Base-by-base conservation (phyloP, 225 moss, liverwort and hornwort genomes). In the Bryum argenteum region DNA sequence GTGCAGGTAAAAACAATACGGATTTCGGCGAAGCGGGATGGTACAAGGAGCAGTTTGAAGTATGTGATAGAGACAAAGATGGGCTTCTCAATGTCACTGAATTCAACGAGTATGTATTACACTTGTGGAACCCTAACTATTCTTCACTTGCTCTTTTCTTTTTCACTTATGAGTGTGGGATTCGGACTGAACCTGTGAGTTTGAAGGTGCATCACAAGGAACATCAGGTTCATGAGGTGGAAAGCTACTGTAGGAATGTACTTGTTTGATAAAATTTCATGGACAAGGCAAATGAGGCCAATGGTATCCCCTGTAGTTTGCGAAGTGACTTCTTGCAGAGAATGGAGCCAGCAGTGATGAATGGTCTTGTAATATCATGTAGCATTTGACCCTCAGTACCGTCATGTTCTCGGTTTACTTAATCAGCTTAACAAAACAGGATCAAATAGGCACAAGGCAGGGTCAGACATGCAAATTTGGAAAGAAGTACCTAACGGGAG, bases 21-120 rank as follows among this genome's bases (percentile, higher is more conserved):
- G 88, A 90, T 8, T 67, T 79, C 15, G 90, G 89, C 17, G 87
- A 82, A 76, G 87, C 87, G 65, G 88, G 83, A 74, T 93, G 90
- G 93, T 89, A 87, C 58, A 84, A 73, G 65, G 89, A 90, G 78
- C 93, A 93, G 52, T 90, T 90, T 70, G 73, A 80, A 41, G 77
- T 83, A 68, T 88, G 88, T 51, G 90, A 93, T 78, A 80, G 67
- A 65, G 85, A 90, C 63, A 72, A 83, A n/a, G 76, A 89, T 78
- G 85, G 80, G 11, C 70, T 81, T 45, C 85, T 93, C 74, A 93
- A 93, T 59, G 55, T 75, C 45, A 83, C 81, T 6, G 93, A 93
- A 66, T 87, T 89, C 61, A 88, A 89, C 48, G 87, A 87, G 78
- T 85, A 82, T 62, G 73, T 39, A 56, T 66, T 20, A 22, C 20